These are phyloP conservation scores for Penicillium oxalicum DNA, from an alignment of 2,329 filamentous ascomycete genomes.

Conservation along the genomic window DNA sequence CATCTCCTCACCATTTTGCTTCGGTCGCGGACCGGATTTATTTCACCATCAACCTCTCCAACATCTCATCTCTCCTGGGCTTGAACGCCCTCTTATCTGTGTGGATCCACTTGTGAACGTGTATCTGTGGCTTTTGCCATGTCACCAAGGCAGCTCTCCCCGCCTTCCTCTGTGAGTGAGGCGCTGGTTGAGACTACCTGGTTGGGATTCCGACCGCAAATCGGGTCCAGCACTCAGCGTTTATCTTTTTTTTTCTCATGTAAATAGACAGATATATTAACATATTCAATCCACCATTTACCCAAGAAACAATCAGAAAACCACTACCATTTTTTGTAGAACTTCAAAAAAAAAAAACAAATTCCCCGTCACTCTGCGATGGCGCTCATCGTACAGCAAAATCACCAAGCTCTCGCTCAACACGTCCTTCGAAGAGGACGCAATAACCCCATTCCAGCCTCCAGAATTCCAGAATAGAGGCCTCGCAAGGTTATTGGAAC, in stretches of 20 bases:
- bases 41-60: slow-evolving; percentile 2
- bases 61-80: slow-evolving; percentile 2
- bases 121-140: background rate
- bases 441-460: no score
- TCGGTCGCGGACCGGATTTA: slow-evolving; percentile 4
- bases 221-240: background rate
- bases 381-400: no score
- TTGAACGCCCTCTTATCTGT: no score
- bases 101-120: no score
- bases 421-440: no score
- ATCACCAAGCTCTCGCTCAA: no score
- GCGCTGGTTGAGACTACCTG: slow-evolving; percentile 17
- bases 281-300: background rate
- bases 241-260: background rate
- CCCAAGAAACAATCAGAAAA: background rate
- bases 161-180: slow-evolving; percentile 2
- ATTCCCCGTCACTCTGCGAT: no score
- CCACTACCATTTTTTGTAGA: no score
- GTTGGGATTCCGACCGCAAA: slow-evolving; percentile 13
- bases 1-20: background rate
- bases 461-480: no score
- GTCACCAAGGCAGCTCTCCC: slow-evolving; percentile 16
- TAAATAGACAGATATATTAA: background rate
- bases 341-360: no score
- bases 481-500: no score